Evolutionary conservation across 2,329 filamentous ascomycete species (phyloP), one percentile per base, ranked within the genome.

Genomic region (Ascochyta koolunga): DNA sequence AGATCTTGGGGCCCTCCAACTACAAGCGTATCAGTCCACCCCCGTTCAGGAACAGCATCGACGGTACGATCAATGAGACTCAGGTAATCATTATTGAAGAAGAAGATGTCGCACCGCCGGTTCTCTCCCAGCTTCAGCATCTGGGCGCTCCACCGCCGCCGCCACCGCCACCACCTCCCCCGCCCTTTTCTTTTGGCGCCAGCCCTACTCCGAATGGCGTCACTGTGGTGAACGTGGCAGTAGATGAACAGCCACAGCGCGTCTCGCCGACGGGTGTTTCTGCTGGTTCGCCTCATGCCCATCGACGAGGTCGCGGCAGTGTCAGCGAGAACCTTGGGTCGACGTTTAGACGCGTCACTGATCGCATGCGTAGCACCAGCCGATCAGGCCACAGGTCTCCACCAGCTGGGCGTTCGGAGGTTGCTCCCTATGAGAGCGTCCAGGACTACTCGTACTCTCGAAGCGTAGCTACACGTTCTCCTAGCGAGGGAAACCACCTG

Each of bases 51-150:
- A 74, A 80, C 46, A 83, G 81, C 66, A 83, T 86, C 49, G 82
- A 84, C 59, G 79, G 82, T 61, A 79, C 81, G 2, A 73, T 85
- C 25, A 74, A 80, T 36, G 69, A 73, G 43, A 72, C 74, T 10
- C 68, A 78, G 43, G 71, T 79, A 5, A 69, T 80, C 43, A 75
- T 81, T 29, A 69, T 80, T 38, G 71, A 80, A 33, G 64, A 67
- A 33, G 75, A 77, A 18, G 69, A 75, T 65, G 62, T 62, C 15
- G 66, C 66, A 21, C 81, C 82, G 11, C 80, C 82, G 9, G 74
- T 86, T 9, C 77, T 88, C 16, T 82, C 85, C 6, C 83, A 88
- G 64, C 77, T 88, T 9, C 84, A 86, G 64, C 85, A 87, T 68
- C 75, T 88, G 15, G 81, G 79, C 21, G 76, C 71, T 9, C 82